These are phyloP conservation scores for Fusarium nodosum DNA, from an alignment of 2,329 filamentous ascomycete species.

Conservation along the genomic window DNA sequence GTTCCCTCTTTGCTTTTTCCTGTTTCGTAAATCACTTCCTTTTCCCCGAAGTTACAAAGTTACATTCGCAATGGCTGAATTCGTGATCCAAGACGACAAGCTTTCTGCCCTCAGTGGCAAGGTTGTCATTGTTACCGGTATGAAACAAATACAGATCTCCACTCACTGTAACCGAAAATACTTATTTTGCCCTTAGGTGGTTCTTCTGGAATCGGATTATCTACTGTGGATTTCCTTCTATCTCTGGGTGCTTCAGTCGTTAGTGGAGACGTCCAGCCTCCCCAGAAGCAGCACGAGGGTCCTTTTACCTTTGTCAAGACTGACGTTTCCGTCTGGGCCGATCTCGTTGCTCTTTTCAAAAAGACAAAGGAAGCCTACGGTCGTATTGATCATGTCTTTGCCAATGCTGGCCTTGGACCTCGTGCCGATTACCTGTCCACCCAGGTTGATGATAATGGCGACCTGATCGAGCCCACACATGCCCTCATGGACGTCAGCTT, in stretches of 20 bases:
- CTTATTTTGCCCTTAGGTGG: conserved; percentile 56
- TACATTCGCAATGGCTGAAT: conserved; percentile 1
- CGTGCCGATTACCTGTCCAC: conserved; percentile 61
- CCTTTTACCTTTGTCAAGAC: conserved; percentile 57
- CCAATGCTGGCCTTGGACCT: conserved; percentile 70
- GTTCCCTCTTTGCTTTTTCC: conserved; percentile 1
- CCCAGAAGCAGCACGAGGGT: conserved; percentile 46
- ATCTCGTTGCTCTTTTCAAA: conserved; percentile 66
- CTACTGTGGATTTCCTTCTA: conserved; percentile 66
- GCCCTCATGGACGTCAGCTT: conserved; percentile 64
- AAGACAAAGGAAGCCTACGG: conserved; percentile 71
- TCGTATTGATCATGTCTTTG: conserved; percentile 82
- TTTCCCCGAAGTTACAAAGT: not conserved
- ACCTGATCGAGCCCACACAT: conserved; percentile 61
- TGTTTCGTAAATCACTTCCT: not conserved
- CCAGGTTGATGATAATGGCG: conserved; percentile 63
- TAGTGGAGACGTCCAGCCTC: conserved; percentile 65
- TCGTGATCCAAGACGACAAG: conserved; percentile 6
- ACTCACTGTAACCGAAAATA: not conserved
- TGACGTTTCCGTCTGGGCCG: conserved; percentile 65
- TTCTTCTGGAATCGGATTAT: conserved; percentile 72
- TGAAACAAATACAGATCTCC: not conserved
- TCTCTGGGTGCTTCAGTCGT: conserved; percentile 67
- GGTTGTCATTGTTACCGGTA: conserved; percentile 65
- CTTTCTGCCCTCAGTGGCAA: conserved; percentile 52